phyloP scores from a whole-genome alignment of 1,284 basidiomycete genomes.

The Coniferiporia weirii region DNA sequence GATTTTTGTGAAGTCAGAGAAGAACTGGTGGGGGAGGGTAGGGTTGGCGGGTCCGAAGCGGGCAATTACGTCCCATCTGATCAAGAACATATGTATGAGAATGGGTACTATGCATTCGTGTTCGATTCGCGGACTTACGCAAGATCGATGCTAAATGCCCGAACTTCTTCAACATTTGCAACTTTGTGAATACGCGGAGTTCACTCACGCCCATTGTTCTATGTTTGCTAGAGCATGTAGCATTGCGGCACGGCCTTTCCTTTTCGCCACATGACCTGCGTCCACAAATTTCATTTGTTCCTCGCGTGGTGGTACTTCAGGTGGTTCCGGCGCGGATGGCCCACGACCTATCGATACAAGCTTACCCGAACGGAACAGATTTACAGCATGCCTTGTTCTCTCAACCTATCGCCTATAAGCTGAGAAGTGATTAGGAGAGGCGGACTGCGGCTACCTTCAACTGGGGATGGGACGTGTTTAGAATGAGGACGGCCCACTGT shows the following conservation, averaged over 20 bases:
- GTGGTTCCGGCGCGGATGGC: constrained; percentile 47
- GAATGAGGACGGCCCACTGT: constrained; percentile 71
- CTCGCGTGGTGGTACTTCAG: constrained; percentile 67
- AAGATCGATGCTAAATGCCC: constrained; percentile 56
- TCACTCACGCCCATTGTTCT: constrained; percentile 84
- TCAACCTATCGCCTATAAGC: constrained; percentile 36
- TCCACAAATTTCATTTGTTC: constrained; percentile 53
- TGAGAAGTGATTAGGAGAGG: neutral
- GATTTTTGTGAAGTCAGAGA: constrained; percentile 75
- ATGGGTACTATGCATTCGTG: neutral
- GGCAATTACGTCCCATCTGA: constrained; percentile 80
- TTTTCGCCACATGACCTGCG: constrained; percentile 55
- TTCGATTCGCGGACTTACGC: constrained; percentile 43
- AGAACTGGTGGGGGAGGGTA: constrained; percentile 67
- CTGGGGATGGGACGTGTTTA: constrained; percentile 68
- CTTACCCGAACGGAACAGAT: constrained; percentile 65
- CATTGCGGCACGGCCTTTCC: constrained; percentile 71
- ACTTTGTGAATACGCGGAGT: constrained; percentile 21
- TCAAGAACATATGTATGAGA: neutral
- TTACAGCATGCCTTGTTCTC: constrained; percentile 64
- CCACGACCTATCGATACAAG: constrained; percentile 62
- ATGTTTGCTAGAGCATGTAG: constrained; percentile 85
- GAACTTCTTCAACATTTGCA: no score
- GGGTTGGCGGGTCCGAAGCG: constrained; percentile 62
- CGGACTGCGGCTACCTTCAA: constrained; percentile 44